These are phyloP conservation scores for Pythium grandisporangium DNA, from an alignment of 352 stramenopile species.

Conservation along the genomic window DNA sequence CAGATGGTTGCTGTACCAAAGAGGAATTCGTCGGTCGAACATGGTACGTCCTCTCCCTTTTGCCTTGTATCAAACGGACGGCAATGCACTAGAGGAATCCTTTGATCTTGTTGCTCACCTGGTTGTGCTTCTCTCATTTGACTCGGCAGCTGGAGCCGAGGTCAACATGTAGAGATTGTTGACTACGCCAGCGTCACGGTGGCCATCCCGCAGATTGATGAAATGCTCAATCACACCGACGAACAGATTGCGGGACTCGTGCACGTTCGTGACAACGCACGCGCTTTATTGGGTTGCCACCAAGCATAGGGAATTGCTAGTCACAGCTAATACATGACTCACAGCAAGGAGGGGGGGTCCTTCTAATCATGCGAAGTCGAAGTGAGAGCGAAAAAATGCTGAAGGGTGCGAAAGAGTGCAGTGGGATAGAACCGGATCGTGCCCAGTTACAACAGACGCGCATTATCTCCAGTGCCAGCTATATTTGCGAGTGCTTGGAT, in stretches of 20 bases:
- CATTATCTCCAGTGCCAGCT: no score
- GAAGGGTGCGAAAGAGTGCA: no score
- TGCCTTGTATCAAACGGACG: not conserved
- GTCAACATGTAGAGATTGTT: conserved; percentile 71
- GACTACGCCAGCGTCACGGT: conserved; percentile 59
- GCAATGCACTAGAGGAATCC: no score
- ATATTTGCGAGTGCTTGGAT: no score
- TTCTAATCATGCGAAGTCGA: no score
- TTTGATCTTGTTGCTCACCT: no score
- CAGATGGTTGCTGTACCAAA: conserved; percentile 53
- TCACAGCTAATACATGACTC: no score
- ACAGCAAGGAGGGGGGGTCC: no score
- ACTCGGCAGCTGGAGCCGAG: conserved; percentile 40
- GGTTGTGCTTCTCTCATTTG: conserved; percentile 1
- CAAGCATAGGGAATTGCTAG: no score
- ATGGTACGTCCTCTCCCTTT: conserved; percentile 30
- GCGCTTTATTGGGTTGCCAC: conserved; percentile 62
- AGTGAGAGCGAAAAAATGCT: no score
- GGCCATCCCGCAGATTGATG: conserved; percentile 67
- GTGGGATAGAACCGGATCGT: no score
- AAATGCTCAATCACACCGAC: conserved; percentile 64
- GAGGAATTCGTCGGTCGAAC: conserved; percentile 77
- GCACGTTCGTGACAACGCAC: conserved; percentile 62
- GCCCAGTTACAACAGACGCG: no score
- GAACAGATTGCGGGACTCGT: conserved; percentile 56